phyloP scores from a whole-genome alignment of 148 eudicot species.

The Chenopodium formosanum region DNA sequence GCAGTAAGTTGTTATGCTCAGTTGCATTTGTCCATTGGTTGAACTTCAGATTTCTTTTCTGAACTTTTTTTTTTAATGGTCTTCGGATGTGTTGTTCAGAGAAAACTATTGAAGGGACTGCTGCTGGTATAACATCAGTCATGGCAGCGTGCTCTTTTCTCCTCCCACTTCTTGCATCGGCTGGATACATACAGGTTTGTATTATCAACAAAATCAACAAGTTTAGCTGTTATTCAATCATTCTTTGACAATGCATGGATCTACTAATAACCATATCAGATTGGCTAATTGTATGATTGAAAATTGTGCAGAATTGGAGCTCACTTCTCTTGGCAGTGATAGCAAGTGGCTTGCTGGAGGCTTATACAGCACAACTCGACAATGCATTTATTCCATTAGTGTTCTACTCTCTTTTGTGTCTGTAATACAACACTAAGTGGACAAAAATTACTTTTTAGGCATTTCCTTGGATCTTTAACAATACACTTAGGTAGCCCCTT shows the following conservation, averaged over 20 bases:
- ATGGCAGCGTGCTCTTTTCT: slow-evolving; percentile 79
- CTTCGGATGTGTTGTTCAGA: slow-evolving; percentile 39
- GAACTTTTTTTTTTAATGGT: background rate
- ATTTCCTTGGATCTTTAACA: background rate
- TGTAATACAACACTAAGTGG: slow-evolving; percentile 32
- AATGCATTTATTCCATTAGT: slow-evolving; percentile 96
- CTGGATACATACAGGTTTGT: slow-evolving; percentile 62
- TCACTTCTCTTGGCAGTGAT: slow-evolving; percentile 87
- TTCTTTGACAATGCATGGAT: background rate
- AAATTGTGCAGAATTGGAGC: slow-evolving; percentile 73
- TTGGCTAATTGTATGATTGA: too few species aligned
- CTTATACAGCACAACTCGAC: slow-evolving; percentile 96
- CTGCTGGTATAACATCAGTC: slow-evolving; percentile 96
- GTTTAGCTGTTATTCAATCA: background rate
- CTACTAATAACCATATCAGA: background rate
- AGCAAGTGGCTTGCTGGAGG: slow-evolving; percentile 87
- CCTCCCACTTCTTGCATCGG: slow-evolving; percentile 77
- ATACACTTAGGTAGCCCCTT: background rate
- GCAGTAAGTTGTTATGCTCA: slow-evolving; percentile 52
- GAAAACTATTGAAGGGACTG: slow-evolving; percentile 96
- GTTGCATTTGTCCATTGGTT: slow-evolving; percentile 5
- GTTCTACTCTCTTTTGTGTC: slow-evolving; percentile 84
- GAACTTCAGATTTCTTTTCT: background rate
- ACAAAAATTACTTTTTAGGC: background rate
- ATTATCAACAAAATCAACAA: background rate